Conservation (phyloP, 1,139 yeast species). For the Suhomyces bribrorum region DNA sequence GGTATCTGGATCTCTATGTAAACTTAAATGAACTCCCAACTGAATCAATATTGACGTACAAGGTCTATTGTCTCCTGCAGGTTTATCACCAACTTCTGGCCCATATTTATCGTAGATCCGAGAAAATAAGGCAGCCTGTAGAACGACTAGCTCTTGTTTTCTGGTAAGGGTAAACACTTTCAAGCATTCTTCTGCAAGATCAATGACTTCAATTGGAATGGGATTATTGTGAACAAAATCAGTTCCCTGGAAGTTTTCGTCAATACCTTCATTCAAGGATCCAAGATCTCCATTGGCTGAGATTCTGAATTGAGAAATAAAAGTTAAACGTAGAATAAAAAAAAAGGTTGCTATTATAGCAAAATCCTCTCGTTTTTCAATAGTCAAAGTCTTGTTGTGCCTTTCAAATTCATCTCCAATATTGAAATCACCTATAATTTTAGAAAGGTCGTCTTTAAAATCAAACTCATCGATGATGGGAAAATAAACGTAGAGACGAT, state of each 20-base stretch:
- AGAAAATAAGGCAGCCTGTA: slow-evolving; percentile 22
- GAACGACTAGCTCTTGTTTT: slow-evolving; percentile 17
- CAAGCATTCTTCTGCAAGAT: slow-evolving; percentile 21
- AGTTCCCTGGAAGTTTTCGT: neutral
- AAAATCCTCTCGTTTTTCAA: slow-evolving; percentile 12
- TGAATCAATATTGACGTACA: slow-evolving; percentile 16
- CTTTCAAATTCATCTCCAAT: neutral
- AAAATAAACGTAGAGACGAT: slow-evolving; percentile 12
- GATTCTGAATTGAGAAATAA: slow-evolving; percentile 13
- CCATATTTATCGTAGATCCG: slow-evolving; percentile 29
- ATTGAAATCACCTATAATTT: slow-evolving; percentile 8
- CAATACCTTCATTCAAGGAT: slow-evolving; percentile 1
- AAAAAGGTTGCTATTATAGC: slow-evolving; percentile 13
- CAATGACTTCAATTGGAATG: slow-evolving; percentile 20
- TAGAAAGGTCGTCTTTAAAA: slow-evolving; percentile 11
- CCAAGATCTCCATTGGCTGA: neutral
- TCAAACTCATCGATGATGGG: slow-evolving; percentile 16
- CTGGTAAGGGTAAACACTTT: slow-evolving; percentile 13
- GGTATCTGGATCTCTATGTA: slow-evolving; percentile 19
- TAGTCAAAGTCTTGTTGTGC: neutral
- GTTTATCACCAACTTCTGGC: slow-evolving; percentile 33
- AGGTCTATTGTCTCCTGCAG: slow-evolving; percentile 15
- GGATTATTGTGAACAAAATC: slow-evolving; percentile 17
- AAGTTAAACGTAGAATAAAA: slow-evolving; percentile 13
- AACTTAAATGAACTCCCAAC: slow-evolving; percentile 15